Percentiles rank a stretch among this genome's conserved stretches.
These are phyloP conservation scores for Penicillium sp. DNA, from an alignment of 2,329 filamentous ascomycete species.

Conservation along the genomic window DNA sequence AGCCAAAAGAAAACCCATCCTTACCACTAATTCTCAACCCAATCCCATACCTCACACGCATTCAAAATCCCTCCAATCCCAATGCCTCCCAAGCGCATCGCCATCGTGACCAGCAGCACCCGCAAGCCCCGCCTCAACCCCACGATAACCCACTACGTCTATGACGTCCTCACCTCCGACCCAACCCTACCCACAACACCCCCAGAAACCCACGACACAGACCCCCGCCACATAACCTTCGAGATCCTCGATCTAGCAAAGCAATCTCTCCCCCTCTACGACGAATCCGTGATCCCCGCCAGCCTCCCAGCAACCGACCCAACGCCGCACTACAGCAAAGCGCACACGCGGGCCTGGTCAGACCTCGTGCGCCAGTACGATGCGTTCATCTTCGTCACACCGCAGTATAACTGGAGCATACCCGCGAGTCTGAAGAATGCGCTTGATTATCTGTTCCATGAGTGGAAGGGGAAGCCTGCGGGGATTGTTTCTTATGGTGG, in stretches of 20 bases:
- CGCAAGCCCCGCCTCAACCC: constrained; percentile 37
- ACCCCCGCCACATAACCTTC: constrained; percentile 23
- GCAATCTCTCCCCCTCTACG: constrained; percentile 37
- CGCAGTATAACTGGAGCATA: constrained; percentile 55
- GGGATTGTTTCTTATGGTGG: constrained; percentile 55
- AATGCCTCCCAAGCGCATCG: constrained; percentile 30
- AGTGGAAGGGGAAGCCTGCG: constrained; percentile 56
- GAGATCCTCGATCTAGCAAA: constrained; percentile 33
- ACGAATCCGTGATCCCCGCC: constrained; percentile 41
- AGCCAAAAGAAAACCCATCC: no score
- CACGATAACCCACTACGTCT: constrained; percentile 33
- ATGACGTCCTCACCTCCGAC: constrained; percentile 24
- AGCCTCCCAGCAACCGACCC: constrained; percentile 27
- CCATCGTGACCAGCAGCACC: constrained; percentile 37
- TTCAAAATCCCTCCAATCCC: no score
- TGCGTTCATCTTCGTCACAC: constrained; percentile 44
- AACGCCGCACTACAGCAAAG: constrained; percentile 34
- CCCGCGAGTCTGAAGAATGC: constrained; percentile 58
- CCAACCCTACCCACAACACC: constrained; percentile 18
- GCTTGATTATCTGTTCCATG: constrained; percentile 58
- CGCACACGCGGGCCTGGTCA: constrained; percentile 40
- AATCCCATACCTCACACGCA: no score
- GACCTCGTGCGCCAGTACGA: constrained; percentile 32
- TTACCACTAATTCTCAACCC: no score
- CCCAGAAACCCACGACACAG: constrained; percentile 11